Conservation (phyloP, 495 filamentous ascomycete species). For the Amniculicola lignicola region DNA sequence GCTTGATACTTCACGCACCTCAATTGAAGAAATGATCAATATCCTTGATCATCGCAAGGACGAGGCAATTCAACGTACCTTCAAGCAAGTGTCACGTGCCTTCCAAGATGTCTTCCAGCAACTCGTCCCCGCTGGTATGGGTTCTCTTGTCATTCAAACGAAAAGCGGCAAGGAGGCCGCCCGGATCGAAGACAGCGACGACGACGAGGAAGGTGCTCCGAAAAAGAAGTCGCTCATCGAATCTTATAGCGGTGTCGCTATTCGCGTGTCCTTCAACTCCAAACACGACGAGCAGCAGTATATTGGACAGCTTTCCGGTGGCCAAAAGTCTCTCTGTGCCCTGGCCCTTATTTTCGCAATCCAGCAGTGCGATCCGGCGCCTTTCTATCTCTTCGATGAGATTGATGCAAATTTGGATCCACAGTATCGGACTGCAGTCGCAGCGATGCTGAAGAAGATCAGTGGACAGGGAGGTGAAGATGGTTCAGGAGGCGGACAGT, state of each 20-base stretch:
- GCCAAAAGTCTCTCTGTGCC: conserved; percentile 97
- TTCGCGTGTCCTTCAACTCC: conserved; percentile 97
- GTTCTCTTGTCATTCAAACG: conserved; percentile 88
- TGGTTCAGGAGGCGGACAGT: conserved; percentile 46
- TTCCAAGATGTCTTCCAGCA: conserved; percentile 91
- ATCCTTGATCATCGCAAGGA: conserved; percentile 95
- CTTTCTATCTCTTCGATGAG: conserved; percentile 99
- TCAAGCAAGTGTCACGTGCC: conserved; percentile 92
- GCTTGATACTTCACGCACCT: conserved; percentile 74
- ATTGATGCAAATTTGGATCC: conserved; percentile 98
- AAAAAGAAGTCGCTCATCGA: conserved; percentile 67
- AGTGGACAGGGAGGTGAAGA: conserved; percentile 18
- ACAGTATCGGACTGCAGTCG: conserved; percentile 93
- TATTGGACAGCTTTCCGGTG: conserved; percentile 93
- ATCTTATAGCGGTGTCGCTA: conserved; percentile 97
- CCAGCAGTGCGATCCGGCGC: conserved; percentile 93
- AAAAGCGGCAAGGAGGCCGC: conserved; percentile 58
- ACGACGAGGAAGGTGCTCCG: conserved; percentile 61
- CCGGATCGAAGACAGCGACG: conserved; percentile 32
- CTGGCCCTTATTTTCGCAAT: conserved; percentile 98
- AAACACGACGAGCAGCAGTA: conserved; percentile 97
- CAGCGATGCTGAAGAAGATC: conserved; percentile 66
- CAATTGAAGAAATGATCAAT: conserved; percentile 86
- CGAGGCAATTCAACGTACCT: conserved; percentile 92
- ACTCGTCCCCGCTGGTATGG: conserved; percentile 89